A percentile compares a stretch with the other conserved stretches of the same genome.
phyloP scores from a whole-genome alignment of 2,329 filamentous ascomycete species.

The Madurella fahalii region DNA sequence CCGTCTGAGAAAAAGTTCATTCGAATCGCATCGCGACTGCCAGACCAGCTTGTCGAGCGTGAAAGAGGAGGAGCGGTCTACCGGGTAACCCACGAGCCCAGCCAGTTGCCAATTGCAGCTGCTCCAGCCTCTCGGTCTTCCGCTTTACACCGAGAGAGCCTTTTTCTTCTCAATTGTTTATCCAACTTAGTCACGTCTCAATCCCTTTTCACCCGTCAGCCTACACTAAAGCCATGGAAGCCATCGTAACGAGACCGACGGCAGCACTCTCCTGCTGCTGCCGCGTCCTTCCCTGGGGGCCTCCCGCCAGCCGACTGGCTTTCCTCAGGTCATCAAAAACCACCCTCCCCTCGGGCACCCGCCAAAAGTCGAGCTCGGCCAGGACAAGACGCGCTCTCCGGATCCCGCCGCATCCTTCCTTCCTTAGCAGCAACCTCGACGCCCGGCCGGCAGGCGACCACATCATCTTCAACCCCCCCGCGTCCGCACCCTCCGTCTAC shows the following conservation, averaged over 20 bases:
- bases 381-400: constrained; percentile 57
- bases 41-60: constrained; percentile 8
- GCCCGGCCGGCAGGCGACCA: constrained; percentile 35
- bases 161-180: not conserved
- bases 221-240: constrained; percentile 20
- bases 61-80: constrained; percentile 17
- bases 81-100: constrained; percentile 4
- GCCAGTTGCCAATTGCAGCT: constrained; percentile 9
- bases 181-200: not conserved
- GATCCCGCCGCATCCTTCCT: constrained; percentile 58
- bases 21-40: constrained; percentile 9
- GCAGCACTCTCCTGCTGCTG: constrained; percentile 20
- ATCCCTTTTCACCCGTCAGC: not conserved
- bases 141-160: not conserved
- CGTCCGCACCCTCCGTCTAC: constrained; percentile 48
- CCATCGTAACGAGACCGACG: constrained; percentile 19
- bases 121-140: not conserved
- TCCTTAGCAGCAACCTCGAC: constrained; percentile 36
- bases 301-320: constrained; percentile 26
- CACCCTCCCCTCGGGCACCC: constrained; percentile 30
- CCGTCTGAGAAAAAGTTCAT: constrained; percentile 20
- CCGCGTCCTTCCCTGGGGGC: constrained; percentile 13
- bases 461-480: constrained; percentile 48
- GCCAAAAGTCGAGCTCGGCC: constrained; percentile 48
- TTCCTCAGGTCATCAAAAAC: constrained; percentile 24